Evolutionary conservation across 2,329 filamentous ascomycete species (phyloP), one percentile per base, ranked within the genome.

Genomic region (Arthrobotrys sphaeroides): DNA sequence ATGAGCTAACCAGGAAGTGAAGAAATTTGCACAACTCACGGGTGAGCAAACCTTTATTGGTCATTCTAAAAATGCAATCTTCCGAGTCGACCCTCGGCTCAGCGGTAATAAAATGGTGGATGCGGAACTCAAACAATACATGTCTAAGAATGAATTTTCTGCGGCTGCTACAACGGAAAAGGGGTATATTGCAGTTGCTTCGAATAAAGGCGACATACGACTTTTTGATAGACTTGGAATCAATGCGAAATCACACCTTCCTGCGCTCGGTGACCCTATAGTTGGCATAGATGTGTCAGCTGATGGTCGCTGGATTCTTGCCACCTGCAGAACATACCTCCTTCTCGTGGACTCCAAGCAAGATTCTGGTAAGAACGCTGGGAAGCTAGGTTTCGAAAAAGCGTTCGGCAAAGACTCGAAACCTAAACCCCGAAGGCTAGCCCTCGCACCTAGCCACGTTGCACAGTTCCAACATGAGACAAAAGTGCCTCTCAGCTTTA

Each of bases 381-480:
- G 95, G 81, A 97, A 97, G 83, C 90, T 99, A n/a, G 95, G 95
- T 1, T 99, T 99, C 81, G 94, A 99, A 83, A 94, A 91, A 82
- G 86, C 92, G 0, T 99, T 99, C 80, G 90, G 91, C 2, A 96
- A 96, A 78, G 94, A 97, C 81, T 88, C 90, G 18, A 99, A 99
- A 83, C 95, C 95, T 1, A 93, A 96, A 80, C 95, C 95, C 36
- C 91, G 93, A 65, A 93, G 95, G 79, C 88, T 99, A 9, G 93
- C 90, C 10, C 87, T 99, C 38, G 94, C 91, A 5, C 95, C 95
- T 0, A 90, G 92, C 74, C 95, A 99, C 82, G 93, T 98, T 26
- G 95, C 95, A 0, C 95, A 99, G 82, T 97, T 99, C 85, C 92
- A 96, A 81, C 92, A 98, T 82, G 95, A 99, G 83, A 99, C 95